Base-by-base conservation (phyloP, 257 asterid species). In the Ballota nigra region DNA sequence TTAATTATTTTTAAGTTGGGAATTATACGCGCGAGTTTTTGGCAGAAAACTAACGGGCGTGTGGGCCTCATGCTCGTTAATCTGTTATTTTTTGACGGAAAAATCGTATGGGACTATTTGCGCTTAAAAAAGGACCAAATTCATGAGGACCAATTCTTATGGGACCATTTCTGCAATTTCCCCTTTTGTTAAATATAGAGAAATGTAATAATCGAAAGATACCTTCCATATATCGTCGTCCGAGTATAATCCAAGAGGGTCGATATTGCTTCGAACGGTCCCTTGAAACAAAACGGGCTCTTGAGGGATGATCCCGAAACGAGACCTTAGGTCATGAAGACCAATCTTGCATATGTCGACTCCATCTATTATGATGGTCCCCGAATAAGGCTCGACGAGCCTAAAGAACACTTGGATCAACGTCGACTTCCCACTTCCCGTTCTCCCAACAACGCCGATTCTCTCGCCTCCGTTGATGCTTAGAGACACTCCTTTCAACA, bases 221-320 rank as follows among this genome's bases (percentile, higher is more conserved):
- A 88, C 97, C 96, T 84, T 84, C 97, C 97, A 91, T 72, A 91
- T 89, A 62, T 91, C 87, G 6, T 89, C 87, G 53, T 91, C 97
- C 0, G 97, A 80, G 57, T 86, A 79, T 51, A 75, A 20, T 3
- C 84, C 96, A 26, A 80, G 80, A 0, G 97, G 97, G 68, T 91
- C 97, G 10, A 91, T 79, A 38, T 91, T 91, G 72, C 84, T 86
- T 53, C 97, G 80, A 8, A 91, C 80, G 0, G 95, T 87, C 45
- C 97, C 97, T 60, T 87, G 83, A 29, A 91, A 91, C 69, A 91
- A 83, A 70, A 86, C 85, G 13, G 96, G 96, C 23, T 89, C 97
- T 53, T 91, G 97, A 51, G 97, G 97, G 20, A 91, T 89, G 84
- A 91, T 91, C 2, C 96, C 94, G 6, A 91, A 91, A 1, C 89